Percentiles rank a stretch among this genome's conserved stretches.
These are phyloP conservation scores for Phytopythium cucurbitacearum DNA, from an alignment of 352 stramenopile genomes.

Conservation along the genomic window DNA sequence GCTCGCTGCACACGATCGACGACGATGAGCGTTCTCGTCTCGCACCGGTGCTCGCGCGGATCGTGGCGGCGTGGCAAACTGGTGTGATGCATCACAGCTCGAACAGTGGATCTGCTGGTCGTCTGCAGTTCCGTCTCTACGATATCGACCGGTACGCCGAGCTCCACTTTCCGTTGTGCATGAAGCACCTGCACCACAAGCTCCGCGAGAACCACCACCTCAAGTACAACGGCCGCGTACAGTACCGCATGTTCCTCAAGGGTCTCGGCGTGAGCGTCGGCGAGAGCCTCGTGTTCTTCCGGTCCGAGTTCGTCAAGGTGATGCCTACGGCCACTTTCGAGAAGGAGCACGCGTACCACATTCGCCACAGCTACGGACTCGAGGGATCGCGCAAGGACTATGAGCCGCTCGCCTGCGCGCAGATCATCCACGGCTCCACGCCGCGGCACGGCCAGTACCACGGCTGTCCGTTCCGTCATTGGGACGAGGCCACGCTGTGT, in stretches of 20 bases:
- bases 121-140: conserved; percentile 38
- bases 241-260: conserved; percentile 86
- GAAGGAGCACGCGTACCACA: conserved; percentile 83
- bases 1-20: conserved; percentile 19
- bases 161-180: conserved; percentile 76
- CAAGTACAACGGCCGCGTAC: conserved; percentile 82
- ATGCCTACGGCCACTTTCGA: conserved; percentile 70
- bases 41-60: not conserved
- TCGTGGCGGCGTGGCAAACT: conserved; percentile 12
- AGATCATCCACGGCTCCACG: conserved; percentile 42
- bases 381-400: conserved; percentile 78
- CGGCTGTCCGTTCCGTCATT: conserved; percentile 81
- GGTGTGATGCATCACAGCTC: conserved; percentile 25
- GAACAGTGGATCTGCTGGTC: conserved; percentile 19
- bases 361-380: conserved; percentile 84
- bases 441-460: conserved; percentile 71
- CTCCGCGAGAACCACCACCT: conserved; percentile 75
- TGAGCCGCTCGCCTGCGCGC: conserved; percentile 42
- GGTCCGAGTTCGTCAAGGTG: conserved; percentile 57
- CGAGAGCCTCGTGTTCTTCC: conserved; percentile 76
- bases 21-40: not conserved
- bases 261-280: conserved; percentile 74
- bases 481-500: conserved; percentile 38
- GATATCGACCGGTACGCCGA: conserved; percentile 70
- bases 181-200: conserved; percentile 69